Evolutionary conservation across 2,329 filamentous ascomycete genomes (phyloP), one percentile per base, ranked within the genome.

Genomic region (Teratosphaeria gauchensis): DNA sequence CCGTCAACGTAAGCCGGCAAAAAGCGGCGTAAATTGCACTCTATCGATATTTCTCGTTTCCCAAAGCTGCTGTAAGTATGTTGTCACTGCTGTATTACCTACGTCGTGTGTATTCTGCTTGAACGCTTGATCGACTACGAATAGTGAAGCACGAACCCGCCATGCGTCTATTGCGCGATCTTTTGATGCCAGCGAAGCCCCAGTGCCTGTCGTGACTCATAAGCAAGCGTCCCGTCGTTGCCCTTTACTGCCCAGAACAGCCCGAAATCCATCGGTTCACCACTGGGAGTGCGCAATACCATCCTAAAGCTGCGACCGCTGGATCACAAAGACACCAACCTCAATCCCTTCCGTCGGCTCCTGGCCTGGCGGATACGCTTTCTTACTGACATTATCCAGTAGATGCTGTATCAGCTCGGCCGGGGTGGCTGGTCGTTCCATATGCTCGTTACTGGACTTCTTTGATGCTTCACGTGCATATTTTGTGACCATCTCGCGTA

Each of bases 391-490:
- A 5, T 81, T 82, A 52, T 84, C 79, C 51, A 84, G 72, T 14
- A 86, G 78, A 63, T 84, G 80, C 59, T 82, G 76, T 48, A 84
- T 77, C n/a, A 85, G 71, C 64, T 80, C 79, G 24, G 80, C 76
- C 0, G 80, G 77, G 7, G 72, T 72, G 3, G 74, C 72, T 12
- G 68, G 61, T 53, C 67, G 63, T 16, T 70, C 68, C 28, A 70
- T 62, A 54, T 73, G 63, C 55, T 65, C 63, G 59, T 71, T 69
- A 57, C 66, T 70, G 59, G 65, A 66, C 42, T 75, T 71, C 64
- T 73, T 73, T 57, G 75, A 72, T 21, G 75, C 73, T 58, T 76
- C 75, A 38, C 75, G 74, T 56, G 76, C 76, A 62, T 74, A 77
- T 38, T 72, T 74, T 16, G 70, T 74, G 55, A 78, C 71, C 5